Evolutionary conservation across 1,139 yeast genomes (phyloP).

Genomic region (Lodderomyces pseudojiufengensis): DNA sequence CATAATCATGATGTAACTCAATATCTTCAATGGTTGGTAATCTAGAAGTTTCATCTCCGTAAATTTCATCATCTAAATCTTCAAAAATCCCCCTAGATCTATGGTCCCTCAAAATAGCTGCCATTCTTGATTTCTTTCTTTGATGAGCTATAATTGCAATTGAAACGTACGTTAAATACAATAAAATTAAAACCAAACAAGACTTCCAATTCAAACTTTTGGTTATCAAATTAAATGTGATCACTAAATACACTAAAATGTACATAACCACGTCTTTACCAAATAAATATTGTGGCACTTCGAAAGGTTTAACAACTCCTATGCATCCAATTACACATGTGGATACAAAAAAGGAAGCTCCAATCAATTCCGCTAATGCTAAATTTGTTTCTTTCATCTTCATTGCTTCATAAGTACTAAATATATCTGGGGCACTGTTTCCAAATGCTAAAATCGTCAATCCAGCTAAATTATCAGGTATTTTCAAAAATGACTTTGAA

Average conservation of each 20-base stretch:
- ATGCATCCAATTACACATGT: constrained; percentile 74
- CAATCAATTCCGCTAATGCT: constrained; percentile 85
- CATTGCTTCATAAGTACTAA: constrained; percentile 82
- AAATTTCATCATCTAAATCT: constrained; percentile 17
- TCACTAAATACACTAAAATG: constrained; percentile 38
- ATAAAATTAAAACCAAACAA: constrained; percentile 44
- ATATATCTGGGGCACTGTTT: constrained; percentile 87
- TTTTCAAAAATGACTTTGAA: constrained; percentile 48
- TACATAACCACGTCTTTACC: constrained; percentile 57
- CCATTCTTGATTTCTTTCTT: constrained; percentile 18
- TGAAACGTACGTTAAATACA: constrained; percentile 54
- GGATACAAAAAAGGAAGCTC: constrained; percentile 78
- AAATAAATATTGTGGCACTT: constrained; percentile 48
- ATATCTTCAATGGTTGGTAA: constrained; percentile 34
- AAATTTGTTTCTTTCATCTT: constrained; percentile 61
- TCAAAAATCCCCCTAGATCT: constrained; percentile 28
- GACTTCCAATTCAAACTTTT: constrained; percentile 44
- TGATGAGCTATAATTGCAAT: constrained; percentile 36
- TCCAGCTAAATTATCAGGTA: constrained; percentile 82
- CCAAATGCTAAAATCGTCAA: constrained; percentile 86
- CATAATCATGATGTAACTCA: constrained; percentile 17
- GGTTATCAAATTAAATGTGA: constrained; percentile 39
- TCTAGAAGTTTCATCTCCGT: constrained; percentile 21
- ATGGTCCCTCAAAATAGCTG: constrained; percentile 21
- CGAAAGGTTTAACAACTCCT: constrained; percentile 66